Base-by-base conservation (phyloP, 2,329 filamentous ascomycete genomes). In the Colletotrichum graminicola region DNA sequence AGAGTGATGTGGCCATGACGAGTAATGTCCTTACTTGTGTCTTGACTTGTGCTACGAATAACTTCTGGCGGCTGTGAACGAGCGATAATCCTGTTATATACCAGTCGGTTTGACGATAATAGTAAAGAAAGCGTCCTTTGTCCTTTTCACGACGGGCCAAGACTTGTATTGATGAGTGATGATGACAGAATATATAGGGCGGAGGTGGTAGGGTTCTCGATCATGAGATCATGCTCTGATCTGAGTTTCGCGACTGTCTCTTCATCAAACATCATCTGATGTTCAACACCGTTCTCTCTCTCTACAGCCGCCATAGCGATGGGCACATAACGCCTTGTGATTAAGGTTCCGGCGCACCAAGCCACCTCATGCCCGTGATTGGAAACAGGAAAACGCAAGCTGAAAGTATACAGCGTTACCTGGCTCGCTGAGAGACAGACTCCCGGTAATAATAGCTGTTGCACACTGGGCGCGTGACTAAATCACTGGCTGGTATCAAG, bases 261-360 rank as follows among this genome's bases (percentile, higher is more conserved):
- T 47, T 69, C 59, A 64, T 72, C 65, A 72, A 69, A 72, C 69
- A 72, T 69, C 59, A 54, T 72, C 69, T 69, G 69, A 72, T 72
- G 59, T 64, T 26, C 47, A 55, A 45, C 26, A 52, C 21, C 18
- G 18, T 49, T 49, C 18, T 45, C 57, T 68, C 65, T 34, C 41
- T 43, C 26, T 59, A 39, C 59, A 63, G 59, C 57, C 59, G 68
- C 65, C 65, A 60, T 41, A 43, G 60, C 65, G 47, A 71, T 26
- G 43, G 54, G 41, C 59, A 49, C 32, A 32, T 18, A 51, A 47
- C 21, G 49, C 29, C 52, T 14, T 47, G 45, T 47, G 41, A 57
- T 72, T 68, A 60, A 64, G 66, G 65, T 72, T 69, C 57, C 32
- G 45, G 29, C 14, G 45, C 59, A 39, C 26, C 32, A 59, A 23